Evolutionary conservation across 2,329 filamentous ascomycete species (phyloP).

Genomic region (Penicillium freii): DNA sequence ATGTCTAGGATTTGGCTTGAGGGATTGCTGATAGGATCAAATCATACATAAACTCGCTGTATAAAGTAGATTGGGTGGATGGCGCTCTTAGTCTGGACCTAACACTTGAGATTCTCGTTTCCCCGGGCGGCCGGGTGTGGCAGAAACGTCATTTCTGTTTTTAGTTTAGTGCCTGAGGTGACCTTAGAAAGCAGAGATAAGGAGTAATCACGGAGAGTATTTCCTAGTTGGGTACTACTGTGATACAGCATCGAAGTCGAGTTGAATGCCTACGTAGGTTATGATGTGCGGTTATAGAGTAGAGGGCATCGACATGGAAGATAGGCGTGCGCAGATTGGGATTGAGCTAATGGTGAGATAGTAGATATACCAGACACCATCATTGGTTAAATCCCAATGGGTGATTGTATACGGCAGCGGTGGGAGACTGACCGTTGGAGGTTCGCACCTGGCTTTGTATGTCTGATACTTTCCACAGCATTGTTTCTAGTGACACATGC

Average conservation of each 20-base stretch:
- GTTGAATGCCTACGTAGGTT: background rate
- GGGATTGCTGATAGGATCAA: background rate
- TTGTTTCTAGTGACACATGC: too few relatives aligned
- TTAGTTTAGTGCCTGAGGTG: background rate
- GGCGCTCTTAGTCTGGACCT: conserved; percentile 1
- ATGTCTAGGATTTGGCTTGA: background rate
- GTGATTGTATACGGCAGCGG: too few relatives aligned
- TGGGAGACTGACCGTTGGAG: too few relatives aligned
- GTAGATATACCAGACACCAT: too few relatives aligned
- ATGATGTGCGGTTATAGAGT: background rate
- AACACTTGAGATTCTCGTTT: conserved; percentile 9
- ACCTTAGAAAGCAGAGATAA: background rate
- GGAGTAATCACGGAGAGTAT: background rate
- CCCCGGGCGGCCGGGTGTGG: conserved; percentile 6
- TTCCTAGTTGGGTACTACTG: background rate
- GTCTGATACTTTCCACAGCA: too few relatives aligned
- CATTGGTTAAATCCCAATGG: too few relatives aligned
- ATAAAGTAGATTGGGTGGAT: conserved; percentile 3
- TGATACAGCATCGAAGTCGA: background rate
- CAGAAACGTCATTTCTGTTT: conserved; percentile 12
- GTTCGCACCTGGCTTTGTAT: too few relatives aligned
- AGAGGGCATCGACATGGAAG: too few relatives aligned
- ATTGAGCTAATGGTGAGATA: too few relatives aligned
- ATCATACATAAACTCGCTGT: conserved; percentile 2
- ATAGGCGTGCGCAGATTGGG: too few relatives aligned